Evolutionary conservation across 176 grass and related monocot genomes (phyloP).

Genomic region (Eleusine indica): DNA sequence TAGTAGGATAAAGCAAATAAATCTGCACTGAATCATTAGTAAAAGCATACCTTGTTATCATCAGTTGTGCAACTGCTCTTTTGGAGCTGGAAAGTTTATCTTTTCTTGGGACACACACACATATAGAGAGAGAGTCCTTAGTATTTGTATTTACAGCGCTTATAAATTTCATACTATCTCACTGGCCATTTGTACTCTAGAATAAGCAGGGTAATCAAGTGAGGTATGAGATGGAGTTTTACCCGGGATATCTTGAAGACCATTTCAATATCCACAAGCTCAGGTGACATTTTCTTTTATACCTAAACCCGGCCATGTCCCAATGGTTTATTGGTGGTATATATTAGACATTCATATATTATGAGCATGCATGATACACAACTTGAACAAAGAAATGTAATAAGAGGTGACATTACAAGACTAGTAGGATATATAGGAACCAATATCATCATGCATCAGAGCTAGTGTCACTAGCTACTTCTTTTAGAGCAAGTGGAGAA

Average conservation of each 20-base stretch:
- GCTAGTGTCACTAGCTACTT: conserved; percentile 1
- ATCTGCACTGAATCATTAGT: background rate
- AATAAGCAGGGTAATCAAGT: conserved; percentile 15
- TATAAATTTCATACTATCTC: background rate
- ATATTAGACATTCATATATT: background rate
- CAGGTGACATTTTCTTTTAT: conserved; percentile 31
- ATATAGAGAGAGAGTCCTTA: too few relatives aligned
- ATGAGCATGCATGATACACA: background rate
- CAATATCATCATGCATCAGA: background rate
- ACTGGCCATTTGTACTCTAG: background rate
- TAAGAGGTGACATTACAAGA: background rate
- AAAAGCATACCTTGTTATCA: background rate
- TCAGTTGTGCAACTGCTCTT: background rate
- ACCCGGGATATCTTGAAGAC: conserved; percentile 48
- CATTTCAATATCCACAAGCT: conserved; percentile 51
- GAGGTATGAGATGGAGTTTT: conserved; percentile 54
- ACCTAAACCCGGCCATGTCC: background rate
- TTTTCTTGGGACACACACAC: background rate
- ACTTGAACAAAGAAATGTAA: background rate
- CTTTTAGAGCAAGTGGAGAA: conserved; percentile 18
- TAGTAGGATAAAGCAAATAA: background rate
- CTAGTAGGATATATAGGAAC: background rate
- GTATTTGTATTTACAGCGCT: background rate
- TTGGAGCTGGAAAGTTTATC: background rate
- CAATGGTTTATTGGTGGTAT: background rate